Evolutionary conservation across 208 protist genomes (phyloP).

Genomic region (Trichomonas tenax): DNA sequence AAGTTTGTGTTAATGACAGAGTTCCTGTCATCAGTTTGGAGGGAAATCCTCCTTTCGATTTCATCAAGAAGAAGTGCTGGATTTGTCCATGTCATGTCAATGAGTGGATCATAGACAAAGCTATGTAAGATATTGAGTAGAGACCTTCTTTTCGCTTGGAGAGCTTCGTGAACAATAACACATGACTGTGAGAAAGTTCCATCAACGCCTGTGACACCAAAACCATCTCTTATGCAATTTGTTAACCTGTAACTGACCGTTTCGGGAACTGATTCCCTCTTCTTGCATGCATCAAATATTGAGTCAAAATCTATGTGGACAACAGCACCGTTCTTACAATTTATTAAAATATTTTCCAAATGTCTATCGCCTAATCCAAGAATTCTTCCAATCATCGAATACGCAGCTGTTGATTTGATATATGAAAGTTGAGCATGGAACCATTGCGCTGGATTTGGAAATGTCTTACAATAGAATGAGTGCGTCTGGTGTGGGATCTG

Average conservation of each 20-base stretch:
- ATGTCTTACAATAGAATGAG: conserved; percentile 67
- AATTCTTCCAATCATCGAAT: conserved; percentile 80
- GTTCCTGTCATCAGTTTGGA: too few species aligned
- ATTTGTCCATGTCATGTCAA: too few species aligned
- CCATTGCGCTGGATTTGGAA: conserved; percentile 64
- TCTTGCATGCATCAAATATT: conserved; percentile 82
- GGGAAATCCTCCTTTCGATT: too few species aligned
- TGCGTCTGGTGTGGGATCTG: conserved; percentile 60
- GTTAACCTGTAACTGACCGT: conserved; percentile 39
- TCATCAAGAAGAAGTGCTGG: too few species aligned
- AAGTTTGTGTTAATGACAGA: too few species aligned
- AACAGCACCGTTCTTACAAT: conserved; percentile 41
- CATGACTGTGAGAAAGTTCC: conserved; percentile 64
- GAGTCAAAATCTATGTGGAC: conserved; percentile 73
- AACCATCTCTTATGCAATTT: conserved; percentile 37
- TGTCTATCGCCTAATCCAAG: conserved; percentile 72
- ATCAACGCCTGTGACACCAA: conserved; percentile 39
- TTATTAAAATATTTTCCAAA: conserved; percentile 79
- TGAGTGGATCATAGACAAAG: neutral
- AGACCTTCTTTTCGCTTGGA: neutral
- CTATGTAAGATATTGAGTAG: neutral
- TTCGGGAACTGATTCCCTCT: conserved; percentile 22
- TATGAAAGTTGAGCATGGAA: conserved; percentile 61
- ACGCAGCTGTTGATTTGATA: conserved; percentile 63
- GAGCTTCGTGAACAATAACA: conserved; percentile 23